Percentiles rank a stretch among this genome's conserved stretches.
These are phyloP conservation scores for Dictyophora rubrovolvata DNA, from an alignment of 768 basidiomycete genomes.

Conservation along the genomic window DNA sequence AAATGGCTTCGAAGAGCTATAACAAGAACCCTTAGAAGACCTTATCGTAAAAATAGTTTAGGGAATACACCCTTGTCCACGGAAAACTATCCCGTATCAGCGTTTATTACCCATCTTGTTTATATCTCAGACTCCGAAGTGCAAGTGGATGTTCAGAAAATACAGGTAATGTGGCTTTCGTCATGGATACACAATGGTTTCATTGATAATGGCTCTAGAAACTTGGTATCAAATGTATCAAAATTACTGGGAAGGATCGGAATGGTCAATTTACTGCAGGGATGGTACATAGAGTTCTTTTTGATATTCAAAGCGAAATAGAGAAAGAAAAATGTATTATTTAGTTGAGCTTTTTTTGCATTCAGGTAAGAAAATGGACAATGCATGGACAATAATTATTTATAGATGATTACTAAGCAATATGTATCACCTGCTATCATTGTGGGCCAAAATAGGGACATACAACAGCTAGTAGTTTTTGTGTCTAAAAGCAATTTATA, in stretches of 20 bases:
- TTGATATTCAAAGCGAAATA: background rate
- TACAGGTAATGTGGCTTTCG: slow-evolving; percentile 44
- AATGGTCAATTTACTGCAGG: background rate
- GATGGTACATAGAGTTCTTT: background rate
- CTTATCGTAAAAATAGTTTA: slow-evolving; percentile 17
- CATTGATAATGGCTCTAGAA: background rate
- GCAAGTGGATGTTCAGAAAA: slow-evolving; percentile 44
- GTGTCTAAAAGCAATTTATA: too few relatives aligned
- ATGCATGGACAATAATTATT: too few relatives aligned
- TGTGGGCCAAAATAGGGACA: too few relatives aligned
- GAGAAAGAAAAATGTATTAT: background rate
- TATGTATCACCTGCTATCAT: too few relatives aligned
- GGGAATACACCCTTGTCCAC: slow-evolving; percentile 46
- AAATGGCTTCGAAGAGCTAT: slow-evolving; percentile 41
- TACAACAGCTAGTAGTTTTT: too few relatives aligned
- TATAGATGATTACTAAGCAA: too few relatives aligned
- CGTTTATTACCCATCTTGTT: slow-evolving; percentile 79
- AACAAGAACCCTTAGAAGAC: slow-evolving; percentile 50
- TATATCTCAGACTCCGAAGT: slow-evolving; percentile 59
- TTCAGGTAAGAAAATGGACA: too few relatives aligned
- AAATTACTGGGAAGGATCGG: background rate
- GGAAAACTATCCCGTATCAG: slow-evolving; percentile 54
- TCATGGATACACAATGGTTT: background rate
- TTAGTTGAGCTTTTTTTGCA: background rate
- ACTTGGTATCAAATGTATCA: background rate